Percentiles rank a stretch among this genome's conserved stretches.
These are phyloP conservation scores for Ceratocystis variospora DNA, from an alignment of 2,329 filamentous ascomycete genomes.

Conservation along the genomic window DNA sequence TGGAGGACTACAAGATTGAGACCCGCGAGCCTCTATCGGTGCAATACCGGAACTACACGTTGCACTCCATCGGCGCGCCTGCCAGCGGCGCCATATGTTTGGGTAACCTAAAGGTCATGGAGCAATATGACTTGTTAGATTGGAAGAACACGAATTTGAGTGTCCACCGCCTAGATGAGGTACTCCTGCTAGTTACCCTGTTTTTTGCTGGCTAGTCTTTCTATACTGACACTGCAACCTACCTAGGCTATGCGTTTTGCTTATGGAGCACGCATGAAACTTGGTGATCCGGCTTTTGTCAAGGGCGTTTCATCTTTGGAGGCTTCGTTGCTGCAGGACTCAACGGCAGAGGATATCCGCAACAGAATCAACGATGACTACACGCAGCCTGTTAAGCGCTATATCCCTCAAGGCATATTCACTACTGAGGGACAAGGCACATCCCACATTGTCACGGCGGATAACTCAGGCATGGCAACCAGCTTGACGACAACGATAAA, in stretches of 20 bases:
- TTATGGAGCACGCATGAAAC: conserved; percentile 62
- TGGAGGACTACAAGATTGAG: conserved; percentile 56
- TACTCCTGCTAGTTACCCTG: background rate
- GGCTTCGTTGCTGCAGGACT: conserved; percentile 48
- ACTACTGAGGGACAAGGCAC: conserved; percentile 59
- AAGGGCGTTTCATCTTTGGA: conserved; percentile 44
- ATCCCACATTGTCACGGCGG: conserved; percentile 58
- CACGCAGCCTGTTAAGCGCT: conserved; percentile 59
- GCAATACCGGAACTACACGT: conserved; percentile 54
- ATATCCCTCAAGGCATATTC: conserved; percentile 55
- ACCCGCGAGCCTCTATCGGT: conserved; percentile 50
- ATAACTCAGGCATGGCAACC: conserved; percentile 59
- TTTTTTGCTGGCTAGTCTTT: too few species aligned
- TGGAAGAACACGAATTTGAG: conserved; percentile 46
- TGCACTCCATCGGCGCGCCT: conserved; percentile 59
- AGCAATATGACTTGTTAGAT: conserved; percentile 53
- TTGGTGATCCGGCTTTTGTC: conserved; percentile 74
- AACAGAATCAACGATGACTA: conserved; percentile 54
- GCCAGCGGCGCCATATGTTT: conserved; percentile 65
- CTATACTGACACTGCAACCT: background rate
- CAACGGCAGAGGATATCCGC: conserved; percentile 46
- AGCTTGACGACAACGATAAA: conserved; percentile 81
- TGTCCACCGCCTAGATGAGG: conserved; percentile 68
- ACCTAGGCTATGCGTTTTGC: conserved; percentile 63
- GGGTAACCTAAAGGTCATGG: conserved; percentile 66